phyloP scores from a whole-genome alignment of 306 rosid species.

The Sphenostylis stenocarpa region DNA sequence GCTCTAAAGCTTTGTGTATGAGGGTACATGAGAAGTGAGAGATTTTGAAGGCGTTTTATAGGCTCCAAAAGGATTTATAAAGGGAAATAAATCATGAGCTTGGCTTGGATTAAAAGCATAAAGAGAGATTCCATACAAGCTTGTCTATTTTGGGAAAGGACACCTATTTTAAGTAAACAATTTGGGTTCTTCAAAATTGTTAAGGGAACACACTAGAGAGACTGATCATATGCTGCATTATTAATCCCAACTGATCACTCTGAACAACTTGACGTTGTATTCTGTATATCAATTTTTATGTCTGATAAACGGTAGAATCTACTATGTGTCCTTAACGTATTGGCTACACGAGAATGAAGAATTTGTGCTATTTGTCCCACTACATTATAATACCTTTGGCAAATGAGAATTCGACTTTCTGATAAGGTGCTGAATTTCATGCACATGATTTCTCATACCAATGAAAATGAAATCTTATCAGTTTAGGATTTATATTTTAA shows the following conservation, averaged over 20 bases:
- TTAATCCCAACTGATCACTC: slow-evolving; percentile 32
- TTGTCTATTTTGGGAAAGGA: slow-evolving; percentile 42
- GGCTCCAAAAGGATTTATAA: slow-evolving; percentile 17
- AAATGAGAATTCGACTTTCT: slow-evolving; percentile 68
- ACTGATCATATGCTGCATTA: slow-evolving; percentile 22
- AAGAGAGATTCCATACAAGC: slow-evolving; percentile 38
- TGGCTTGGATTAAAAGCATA: slow-evolving; percentile 36
- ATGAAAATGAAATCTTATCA: slow-evolving; percentile 34
- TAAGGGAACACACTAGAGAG: slow-evolving; percentile 30
- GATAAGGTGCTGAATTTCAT: slow-evolving; percentile 48
- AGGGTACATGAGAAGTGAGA: slow-evolving; percentile 27
- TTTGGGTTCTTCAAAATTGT: slow-evolving; percentile 31
- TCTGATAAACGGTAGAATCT: slow-evolving; percentile 41
- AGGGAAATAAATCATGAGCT: neutral
- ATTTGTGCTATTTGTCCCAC: slow-evolving; percentile 42
- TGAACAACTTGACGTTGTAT: neutral
- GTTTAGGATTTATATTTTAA: slow-evolving; percentile 6
- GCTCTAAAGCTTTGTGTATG: slow-evolving; percentile 8
- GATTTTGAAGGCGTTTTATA: slow-evolving; percentile 48
- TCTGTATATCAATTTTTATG: neutral
- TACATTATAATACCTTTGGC: slow-evolving; percentile 50
- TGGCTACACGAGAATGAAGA: slow-evolving; percentile 48
- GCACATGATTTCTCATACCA: slow-evolving; percentile 39
- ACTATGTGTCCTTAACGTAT: slow-evolving; percentile 42
- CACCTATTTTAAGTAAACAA: slow-evolving; percentile 24